phyloP scores from a whole-genome alignment of 495 filamentous ascomycete species.

The Penicillium verhagenii region DNA sequence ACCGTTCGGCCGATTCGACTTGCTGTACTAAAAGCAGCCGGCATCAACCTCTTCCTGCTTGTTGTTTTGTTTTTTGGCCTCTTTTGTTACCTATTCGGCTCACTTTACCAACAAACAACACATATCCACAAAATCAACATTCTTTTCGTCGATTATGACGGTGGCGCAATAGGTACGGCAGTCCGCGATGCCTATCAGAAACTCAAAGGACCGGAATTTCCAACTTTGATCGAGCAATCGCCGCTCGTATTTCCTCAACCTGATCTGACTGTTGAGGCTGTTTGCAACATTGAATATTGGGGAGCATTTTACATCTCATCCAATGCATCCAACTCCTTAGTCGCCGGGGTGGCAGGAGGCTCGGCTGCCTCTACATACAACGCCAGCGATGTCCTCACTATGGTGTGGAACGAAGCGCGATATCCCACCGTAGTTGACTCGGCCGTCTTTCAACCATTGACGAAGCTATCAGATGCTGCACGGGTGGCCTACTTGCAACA shows the following conservation, averaged over 20 bases:
- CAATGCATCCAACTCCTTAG: constrained; percentile 37
- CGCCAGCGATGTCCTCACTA: constrained; percentile 33
- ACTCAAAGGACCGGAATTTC: constrained; percentile 37
- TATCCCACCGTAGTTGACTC: constrained; percentile 45
- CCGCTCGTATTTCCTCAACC: constrained; percentile 26
- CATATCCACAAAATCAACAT: constrained; percentile 28
- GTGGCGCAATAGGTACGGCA: constrained; percentile 41
- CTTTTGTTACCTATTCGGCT: background rate
- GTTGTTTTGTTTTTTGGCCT: background rate
- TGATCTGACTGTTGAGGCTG: constrained; percentile 22
- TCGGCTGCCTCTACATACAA: constrained; percentile 37
- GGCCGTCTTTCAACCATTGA: constrained; percentile 25
- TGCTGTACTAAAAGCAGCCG: background rate
- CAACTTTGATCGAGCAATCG: constrained; percentile 35
- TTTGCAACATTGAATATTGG: constrained; percentile 49
- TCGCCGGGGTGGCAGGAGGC: constrained; percentile 33
- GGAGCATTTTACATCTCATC: constrained; percentile 39
- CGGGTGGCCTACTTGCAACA: constrained; percentile 30
- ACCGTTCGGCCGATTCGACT: background rate
- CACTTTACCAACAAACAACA: background rate
- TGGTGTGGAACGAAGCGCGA: constrained; percentile 52
- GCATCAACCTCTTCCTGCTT: background rate
- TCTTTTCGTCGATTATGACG: constrained; percentile 53
- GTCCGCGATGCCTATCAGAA: constrained; percentile 40
- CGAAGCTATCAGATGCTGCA: constrained; percentile 33